Evolutionary conservation across 2,329 filamentous ascomycete species (phyloP), one percentile per base, ranked within the genome.

Genomic region (Camptophora hylomeconis): DNA sequence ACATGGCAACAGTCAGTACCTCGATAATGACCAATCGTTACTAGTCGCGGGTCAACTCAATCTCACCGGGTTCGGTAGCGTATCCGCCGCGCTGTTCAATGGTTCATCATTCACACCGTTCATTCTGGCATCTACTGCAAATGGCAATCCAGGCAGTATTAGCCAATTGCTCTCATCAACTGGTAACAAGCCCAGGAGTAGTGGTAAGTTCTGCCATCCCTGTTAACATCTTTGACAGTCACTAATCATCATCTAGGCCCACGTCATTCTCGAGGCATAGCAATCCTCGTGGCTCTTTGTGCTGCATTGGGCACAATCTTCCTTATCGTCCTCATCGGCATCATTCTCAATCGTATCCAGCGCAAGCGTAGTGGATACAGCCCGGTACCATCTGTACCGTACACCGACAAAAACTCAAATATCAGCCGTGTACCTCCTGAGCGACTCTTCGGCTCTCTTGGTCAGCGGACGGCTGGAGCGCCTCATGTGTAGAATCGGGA

Each of bases 71-170:
- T 84, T 84, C 48, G 86, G 87, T 34, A 76, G 75, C 33, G 82
- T 79, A 5, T 92, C 87, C 9, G 84, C 82, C 6, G 87, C 76
- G 5, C 61, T 94, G 16, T 98, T 80, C 60, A 82, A 95, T 47
- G 89, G 89, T 45, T 82, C 75, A 7, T 59, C 63, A 3, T 74
- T 87, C 49, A 64, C 65, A 28, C 87, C 89, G 0, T 93, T 87
- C 51, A 69, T 83, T 21, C 67, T 98, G 22, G 80, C 86, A 2
- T 78, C 72, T 24, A 77, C 67, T 34, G 56, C 66, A 8, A 65
- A 73, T 45, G 73, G 73, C 34, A 63, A 65, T 8, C 61, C 71
- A 7, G 83, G 86, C 26, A 86, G 73, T 45, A 70, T 98, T 46
- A 75, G 79, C 18, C 73, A 72, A 41, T 66, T 95, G 37, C 92